Percentiles rank a stretch among this genome's conserved stretches.
Conservation (phyloP, 1,284 basidiomycete genomes). For the Melampsora medusae region DNA sequence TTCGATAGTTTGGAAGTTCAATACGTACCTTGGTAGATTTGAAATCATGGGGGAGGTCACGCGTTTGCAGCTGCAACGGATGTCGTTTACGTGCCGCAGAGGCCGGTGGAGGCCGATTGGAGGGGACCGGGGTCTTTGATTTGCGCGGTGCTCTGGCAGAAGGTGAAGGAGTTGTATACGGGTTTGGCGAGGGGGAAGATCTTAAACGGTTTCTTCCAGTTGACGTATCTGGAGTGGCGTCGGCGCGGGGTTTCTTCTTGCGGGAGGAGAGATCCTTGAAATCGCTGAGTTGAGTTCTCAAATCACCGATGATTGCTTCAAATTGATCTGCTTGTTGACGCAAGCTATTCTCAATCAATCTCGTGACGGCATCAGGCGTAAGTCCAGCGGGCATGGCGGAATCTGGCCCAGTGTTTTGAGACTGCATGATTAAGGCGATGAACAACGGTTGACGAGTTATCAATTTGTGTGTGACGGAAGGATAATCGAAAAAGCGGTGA, state of each 20-base stretch:
- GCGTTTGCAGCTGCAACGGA: too few relatives aligned
- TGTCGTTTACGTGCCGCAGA: too few relatives aligned
- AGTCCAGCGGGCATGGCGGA: background rate
- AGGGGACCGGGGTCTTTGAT: too few relatives aligned
- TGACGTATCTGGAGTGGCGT: background rate
- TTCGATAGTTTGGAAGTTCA: too few relatives aligned
- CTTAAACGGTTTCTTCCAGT: background rate
- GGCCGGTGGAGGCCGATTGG: too few relatives aligned
- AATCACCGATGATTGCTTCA: background rate
- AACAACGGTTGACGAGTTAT: background rate
- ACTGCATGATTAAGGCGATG: conserved; percentile 6
- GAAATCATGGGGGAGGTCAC: too few relatives aligned
- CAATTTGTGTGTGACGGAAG: background rate
- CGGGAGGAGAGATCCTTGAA: conserved; percentile 2
- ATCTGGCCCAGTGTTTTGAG: background rate
- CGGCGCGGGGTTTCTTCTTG: background rate
- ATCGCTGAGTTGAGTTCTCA: background rate
- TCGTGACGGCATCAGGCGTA: background rate
- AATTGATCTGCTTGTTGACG: conserved; percentile 1
- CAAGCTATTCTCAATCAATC: background rate
- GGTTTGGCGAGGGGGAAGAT: background rate
- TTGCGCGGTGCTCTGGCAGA: background rate
- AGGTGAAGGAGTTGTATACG: background rate
- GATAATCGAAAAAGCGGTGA: background rate
- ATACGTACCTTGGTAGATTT: too few relatives aligned